A percentile compares a stretch with the other conserved stretches of the same genome.
Conservation (phyloP, 2,329 filamentous ascomycete genomes). For the Fusarium liriodendri region DNA sequence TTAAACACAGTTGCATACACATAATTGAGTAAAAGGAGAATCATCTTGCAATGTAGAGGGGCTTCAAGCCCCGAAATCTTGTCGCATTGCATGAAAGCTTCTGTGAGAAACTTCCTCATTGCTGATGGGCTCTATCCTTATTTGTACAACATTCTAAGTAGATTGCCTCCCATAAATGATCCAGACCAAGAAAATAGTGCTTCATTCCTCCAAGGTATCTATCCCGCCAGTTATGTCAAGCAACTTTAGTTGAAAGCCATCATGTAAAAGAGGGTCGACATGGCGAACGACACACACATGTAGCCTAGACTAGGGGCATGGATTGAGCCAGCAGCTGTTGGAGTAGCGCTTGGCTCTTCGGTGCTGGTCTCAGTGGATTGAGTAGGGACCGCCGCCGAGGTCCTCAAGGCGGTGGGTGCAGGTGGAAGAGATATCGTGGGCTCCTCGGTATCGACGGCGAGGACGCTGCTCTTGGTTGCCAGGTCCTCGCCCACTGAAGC, state of each 20-base stretch:
- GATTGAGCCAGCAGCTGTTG: constrained; percentile 24
- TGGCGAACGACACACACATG: constrained; percentile 30
- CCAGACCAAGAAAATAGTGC: constrained; percentile 10
- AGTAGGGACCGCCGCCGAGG: constrained; percentile 16
- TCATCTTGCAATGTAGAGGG: neutral
- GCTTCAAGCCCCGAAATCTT: neutral
- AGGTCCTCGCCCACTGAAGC: constrained; percentile 32
- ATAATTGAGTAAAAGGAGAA: neutral
- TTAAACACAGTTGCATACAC: neutral
- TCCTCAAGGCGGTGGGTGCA: constrained; percentile 20
- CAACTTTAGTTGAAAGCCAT: constrained; percentile 19
- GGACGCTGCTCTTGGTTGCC: constrained; percentile 33
- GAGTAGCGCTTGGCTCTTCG: constrained; percentile 18
- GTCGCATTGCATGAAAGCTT: constrained; percentile 8
- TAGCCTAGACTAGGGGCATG: constrained; percentile 26
- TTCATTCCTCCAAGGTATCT: neutral
- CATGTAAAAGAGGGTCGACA: constrained; percentile 33
- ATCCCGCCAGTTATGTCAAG: neutral
- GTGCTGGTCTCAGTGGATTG: constrained; percentile 4
- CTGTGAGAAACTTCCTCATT: constrained; percentile 4
- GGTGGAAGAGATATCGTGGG: constrained; percentile 31
- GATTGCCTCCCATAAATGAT: constrained; percentile 1
- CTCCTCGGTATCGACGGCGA: constrained; percentile 35
- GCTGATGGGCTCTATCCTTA: constrained; percentile 16
- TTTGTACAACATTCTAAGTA: constrained; percentile 10